A percentile compares a stretch with the other conserved stretches of the same genome.
Conservation (phyloP, 1,284 basidiomycete genomes). For the Ceratobasidium papillatum region DNA sequence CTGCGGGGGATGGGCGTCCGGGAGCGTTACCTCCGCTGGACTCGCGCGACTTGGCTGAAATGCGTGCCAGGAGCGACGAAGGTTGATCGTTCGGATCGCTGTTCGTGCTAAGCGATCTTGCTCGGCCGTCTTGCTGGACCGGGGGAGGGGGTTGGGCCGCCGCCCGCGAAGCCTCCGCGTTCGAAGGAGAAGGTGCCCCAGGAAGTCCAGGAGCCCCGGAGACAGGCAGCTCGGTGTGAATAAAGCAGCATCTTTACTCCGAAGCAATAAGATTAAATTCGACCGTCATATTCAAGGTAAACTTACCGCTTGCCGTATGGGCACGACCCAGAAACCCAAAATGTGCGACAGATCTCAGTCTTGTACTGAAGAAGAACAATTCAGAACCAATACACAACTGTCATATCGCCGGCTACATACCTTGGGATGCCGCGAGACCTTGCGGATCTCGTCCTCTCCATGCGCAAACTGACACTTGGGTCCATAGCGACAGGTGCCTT, state of each 20-base stretch:
- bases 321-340: constrained; percentile 90
- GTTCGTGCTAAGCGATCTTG: constrained; percentile 72
- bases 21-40: constrained; percentile 20
- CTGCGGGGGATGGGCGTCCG: constrained; percentile 15
- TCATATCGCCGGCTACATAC: constrained; percentile 55
- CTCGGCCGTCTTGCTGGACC: constrained; percentile 57
- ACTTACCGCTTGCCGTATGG: constrained; percentile 79
- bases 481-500: constrained; percentile 86
- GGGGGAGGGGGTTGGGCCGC: constrained; percentile 19
- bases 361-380: constrained; percentile 70
- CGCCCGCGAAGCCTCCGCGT: constrained; percentile 22
- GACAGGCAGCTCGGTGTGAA: constrained; percentile 81
- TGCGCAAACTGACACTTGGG: constrained; percentile 91
- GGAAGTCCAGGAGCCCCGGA: constrained; percentile 63
- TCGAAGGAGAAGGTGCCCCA: constrained; percentile 54
- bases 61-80: constrained; percentile 75
- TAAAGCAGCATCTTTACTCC: constrained; percentile 74
- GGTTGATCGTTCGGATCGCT: constrained; percentile 72
- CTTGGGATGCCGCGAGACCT: constrained; percentile 85
- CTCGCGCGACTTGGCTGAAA: constrained; percentile 61
- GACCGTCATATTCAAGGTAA: background rate
- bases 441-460: constrained; percentile 85
- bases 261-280: constrained; percentile 4
- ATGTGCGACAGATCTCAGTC: constrained; percentile 91
- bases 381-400: background rate